phyloP scores from a whole-genome alignment of 164 flowering plant genomes.

The Protea cynaroides region DNA sequence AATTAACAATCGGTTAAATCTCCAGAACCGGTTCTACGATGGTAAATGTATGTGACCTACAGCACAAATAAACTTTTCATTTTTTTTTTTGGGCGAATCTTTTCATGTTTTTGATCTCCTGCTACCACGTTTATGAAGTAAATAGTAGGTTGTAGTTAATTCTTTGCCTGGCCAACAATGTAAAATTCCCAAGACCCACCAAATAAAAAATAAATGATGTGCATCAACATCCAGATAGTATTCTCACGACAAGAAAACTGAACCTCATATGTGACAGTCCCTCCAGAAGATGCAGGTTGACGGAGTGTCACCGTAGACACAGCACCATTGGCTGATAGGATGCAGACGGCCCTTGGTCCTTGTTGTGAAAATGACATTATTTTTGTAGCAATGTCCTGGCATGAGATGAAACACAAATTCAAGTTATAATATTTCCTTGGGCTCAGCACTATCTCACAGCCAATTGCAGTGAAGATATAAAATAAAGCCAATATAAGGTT shows the following conservation, averaged over 20 bases:
- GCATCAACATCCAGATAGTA: background rate
- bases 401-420: constrained; percentile 2
- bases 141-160: background rate
- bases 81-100: too few relatives aligned
- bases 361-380: constrained; percentile 74
- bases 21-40: too few relatives aligned
- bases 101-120: too few relatives aligned
- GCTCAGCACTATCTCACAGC: background rate
- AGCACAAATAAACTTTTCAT: too few relatives aligned
- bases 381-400: constrained; percentile 78
- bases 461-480: background rate
- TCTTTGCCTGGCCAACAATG: background rate
- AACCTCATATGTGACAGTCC: constrained; percentile 89
- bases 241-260: background rate
- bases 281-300: constrained; percentile 74
- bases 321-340: constrained; percentile 81
- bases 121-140: too few relatives aligned
- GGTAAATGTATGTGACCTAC: too few relatives aligned
- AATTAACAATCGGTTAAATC: too few relatives aligned
- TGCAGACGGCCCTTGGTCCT: constrained; percentile 73
- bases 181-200: too few relatives aligned
- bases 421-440: background rate
- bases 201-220: background rate
- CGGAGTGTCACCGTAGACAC: constrained; percentile 79
- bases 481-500: background rate